Conservation (phyloP, 164 flowering plant genomes). For the Vitis vinifera region ASM3070453v1 NC_081815.1:3073501-3074000, state of each 20-base stretch:
- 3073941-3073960: background rate
- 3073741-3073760: background rate
- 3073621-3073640: too few species aligned
- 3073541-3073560: too few species aligned
- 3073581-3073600: too few species aligned
- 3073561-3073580: too few species aligned
- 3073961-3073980: background rate
- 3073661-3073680: too few species aligned
- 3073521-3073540: too few species aligned
- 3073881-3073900: conserved; percentile 90
- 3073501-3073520: too few species aligned
- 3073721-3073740: too few species aligned
- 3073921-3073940: conserved; percentile 38
- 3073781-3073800: background rate
- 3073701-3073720: too few species aligned
- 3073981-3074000: background rate
- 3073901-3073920: conserved; percentile 92
- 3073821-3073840: background rate
- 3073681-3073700: too few species aligned
- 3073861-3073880: conserved; percentile 67
- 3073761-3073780: background rate
- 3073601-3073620: too few species aligned
- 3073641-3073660: too few species aligned
- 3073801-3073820: background rate
- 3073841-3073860: background rate